Evolutionary conservation across 345 rosid genomes (phyloP).

Genomic region (Combretum micranthum): DNA sequence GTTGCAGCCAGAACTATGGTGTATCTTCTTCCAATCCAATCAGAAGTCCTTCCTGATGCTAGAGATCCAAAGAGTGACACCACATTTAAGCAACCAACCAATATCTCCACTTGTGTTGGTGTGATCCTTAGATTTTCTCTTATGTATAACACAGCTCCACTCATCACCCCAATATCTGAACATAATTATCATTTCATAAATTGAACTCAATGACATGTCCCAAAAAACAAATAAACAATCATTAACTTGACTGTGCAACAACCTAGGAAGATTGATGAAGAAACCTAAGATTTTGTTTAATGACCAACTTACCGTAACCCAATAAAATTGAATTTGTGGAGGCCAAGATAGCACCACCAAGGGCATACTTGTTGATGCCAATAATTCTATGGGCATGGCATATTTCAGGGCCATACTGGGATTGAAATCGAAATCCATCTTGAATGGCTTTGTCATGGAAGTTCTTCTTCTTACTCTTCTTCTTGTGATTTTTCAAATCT

Average conservation of each 20-base stretch:
- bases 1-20: slow-evolving; percentile 60
- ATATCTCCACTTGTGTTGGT: slow-evolving; percentile 43
- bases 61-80: slow-evolving; percentile 56
- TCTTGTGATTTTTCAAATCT: too few relatives aligned
- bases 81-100: slow-evolving; percentile 52
- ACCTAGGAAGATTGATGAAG: too few relatives aligned
- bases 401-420: background rate
- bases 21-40: slow-evolving; percentile 55
- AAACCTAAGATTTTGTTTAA: too few relatives aligned
- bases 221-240: background rate
- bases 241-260: too few relatives aligned
- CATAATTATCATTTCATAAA: background rate
- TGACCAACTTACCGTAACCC: slow-evolving; percentile 51
- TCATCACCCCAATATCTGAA: slow-evolving; percentile 69
- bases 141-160: slow-evolving; percentile 53
- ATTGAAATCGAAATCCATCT: background rate
- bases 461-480: background rate
- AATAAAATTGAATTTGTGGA: slow-evolving; percentile 59
- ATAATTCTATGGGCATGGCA: background rate
- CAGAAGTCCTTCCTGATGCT: slow-evolving; percentile 62
- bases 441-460: background rate
- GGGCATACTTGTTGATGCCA: slow-evolving; percentile 39
- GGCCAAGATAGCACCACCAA: slow-evolving; percentile 61
- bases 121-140: slow-evolving; percentile 40
- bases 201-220: background rate